phyloP scores from a whole-genome alignment of 805 yeast genomes.

The Kuraishia cidri region DNA sequence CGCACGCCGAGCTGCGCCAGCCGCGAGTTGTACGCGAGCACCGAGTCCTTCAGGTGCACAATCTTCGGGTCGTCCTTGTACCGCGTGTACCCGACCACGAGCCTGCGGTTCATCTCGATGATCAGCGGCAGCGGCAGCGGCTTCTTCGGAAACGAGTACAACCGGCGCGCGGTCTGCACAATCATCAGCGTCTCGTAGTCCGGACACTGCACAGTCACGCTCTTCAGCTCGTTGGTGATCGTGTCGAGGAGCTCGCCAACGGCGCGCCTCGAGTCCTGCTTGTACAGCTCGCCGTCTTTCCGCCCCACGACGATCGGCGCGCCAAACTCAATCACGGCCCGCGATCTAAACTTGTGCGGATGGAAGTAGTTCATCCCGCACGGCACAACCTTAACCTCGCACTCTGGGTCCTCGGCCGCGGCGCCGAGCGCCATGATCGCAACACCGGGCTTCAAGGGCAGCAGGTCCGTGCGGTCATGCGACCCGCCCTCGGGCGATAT shows the following conservation, averaged over 20 bases:
- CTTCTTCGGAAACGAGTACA: constrained; percentile 66
- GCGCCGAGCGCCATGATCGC: constrained; percentile 98
- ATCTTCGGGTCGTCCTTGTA: constrained; percentile 68
- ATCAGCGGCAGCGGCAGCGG: constrained; percentile 74
- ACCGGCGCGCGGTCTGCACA: constrained; percentile 85
- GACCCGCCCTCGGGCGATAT: constrained; percentile 99
- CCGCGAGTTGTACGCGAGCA: constrained; percentile 57
- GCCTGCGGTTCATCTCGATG: constrained; percentile 83
- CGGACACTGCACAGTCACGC: constrained; percentile 80
- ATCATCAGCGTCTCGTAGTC: constrained; percentile 88
- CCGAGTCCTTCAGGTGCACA: constrained; percentile 50
- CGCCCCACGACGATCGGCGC: constrained; percentile 61
- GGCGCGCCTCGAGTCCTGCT: constrained; percentile 56
- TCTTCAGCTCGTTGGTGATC: constrained; percentile 58
- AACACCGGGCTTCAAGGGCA: constrained; percentile 95
- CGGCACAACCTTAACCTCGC: constrained; percentile 79
- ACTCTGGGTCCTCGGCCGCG: constrained; percentile 60
- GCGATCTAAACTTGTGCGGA: constrained; percentile 88
- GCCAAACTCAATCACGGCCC: constrained; percentile 95
- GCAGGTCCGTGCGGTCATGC: constrained; percentile 87
- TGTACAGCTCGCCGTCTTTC: constrained; percentile 52
- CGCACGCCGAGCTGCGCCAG: constrained; percentile 54
- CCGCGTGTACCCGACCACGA: constrained; percentile 73
- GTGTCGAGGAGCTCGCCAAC: constrained; percentile 59
- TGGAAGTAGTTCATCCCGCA: constrained; percentile 97